A percentile compares a stretch with the other conserved stretches of the same genome.
phyloP scores from a whole-genome alignment of 1,139 yeast species.

The Pichia sp. region DNA sequence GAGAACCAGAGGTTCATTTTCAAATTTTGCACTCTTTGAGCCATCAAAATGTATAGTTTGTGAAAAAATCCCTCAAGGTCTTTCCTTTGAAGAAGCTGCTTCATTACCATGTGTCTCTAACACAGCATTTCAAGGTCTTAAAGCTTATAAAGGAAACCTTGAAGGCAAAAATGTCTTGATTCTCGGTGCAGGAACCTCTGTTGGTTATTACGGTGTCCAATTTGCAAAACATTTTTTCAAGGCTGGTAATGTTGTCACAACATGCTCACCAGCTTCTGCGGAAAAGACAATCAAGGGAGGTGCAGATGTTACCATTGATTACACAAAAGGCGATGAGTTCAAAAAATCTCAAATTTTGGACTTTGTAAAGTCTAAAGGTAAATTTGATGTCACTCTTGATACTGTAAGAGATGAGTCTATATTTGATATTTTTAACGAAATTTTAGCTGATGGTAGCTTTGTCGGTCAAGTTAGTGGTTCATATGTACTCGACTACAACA shows the following conservation, averaged over 20 bases:
- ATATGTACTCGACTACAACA: conserved; percentile 20
- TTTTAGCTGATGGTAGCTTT: conserved; percentile 25
- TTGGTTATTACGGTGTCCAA: conserved; percentile 57
- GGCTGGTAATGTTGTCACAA: conserved; percentile 35
- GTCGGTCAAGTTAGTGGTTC: conserved; percentile 33
- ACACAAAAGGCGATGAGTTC: conserved; percentile 25
- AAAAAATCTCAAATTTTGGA: conserved; percentile 30
- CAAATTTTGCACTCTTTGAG: conserved; percentile 42
- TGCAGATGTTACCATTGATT: conserved; percentile 21
- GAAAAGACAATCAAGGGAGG: conserved; percentile 16
- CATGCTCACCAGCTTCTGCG: conserved; percentile 32
- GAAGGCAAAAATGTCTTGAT: conserved; percentile 37
- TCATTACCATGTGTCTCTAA: conserved; percentile 47
- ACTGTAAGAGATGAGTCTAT: conserved; percentile 21
- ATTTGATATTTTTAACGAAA: conserved; percentile 11
- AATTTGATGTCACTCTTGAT: conserved; percentile 35
- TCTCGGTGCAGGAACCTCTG: conserved; percentile 71
- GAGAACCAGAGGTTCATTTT: conserved; percentile 42
- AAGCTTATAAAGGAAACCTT: conserved; percentile 24
- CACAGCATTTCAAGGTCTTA: conserved; percentile 22
- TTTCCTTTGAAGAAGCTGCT: conserved; percentile 51
- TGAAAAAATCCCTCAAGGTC: conserved; percentile 39
- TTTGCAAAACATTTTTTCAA: conserved; percentile 43
- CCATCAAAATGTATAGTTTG: conserved; percentile 31
- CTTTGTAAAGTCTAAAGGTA: conserved; percentile 31